phyloP scores from a whole-genome alignment of 1,284 basidiomycete species.

The Chondrostereum purpureum region DNA sequence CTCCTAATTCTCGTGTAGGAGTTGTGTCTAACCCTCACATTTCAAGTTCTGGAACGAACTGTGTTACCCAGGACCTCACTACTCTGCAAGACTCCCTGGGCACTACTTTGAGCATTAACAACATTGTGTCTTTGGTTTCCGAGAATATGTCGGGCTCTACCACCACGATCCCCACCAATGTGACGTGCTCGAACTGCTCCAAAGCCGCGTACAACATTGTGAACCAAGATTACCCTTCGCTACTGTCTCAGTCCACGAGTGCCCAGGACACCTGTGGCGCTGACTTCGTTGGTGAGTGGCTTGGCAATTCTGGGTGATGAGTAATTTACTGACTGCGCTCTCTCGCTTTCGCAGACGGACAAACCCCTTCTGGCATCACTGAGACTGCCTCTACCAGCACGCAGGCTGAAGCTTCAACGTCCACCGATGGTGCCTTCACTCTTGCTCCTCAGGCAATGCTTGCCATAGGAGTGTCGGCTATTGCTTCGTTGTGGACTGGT shows the following conservation, averaged over 20 bases:
- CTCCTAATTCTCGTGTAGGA: neutral
- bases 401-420: constrained; percentile 12
- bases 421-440: constrained; percentile 16
- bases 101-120: constrained; percentile 18
- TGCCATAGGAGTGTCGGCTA: constrained; percentile 20
- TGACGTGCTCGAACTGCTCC: constrained; percentile 49
- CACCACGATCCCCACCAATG: constrained; percentile 31
- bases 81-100: constrained; percentile 38
- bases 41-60: constrained; percentile 37
- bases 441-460: constrained; percentile 14
- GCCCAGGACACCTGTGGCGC: constrained; percentile 39
- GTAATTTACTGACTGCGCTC: constrained; percentile 4
- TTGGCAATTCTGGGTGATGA: no score
- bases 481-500: no score
- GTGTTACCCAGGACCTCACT: constrained; percentile 46
- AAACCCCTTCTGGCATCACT: constrained; percentile 27
- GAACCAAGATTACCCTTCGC: constrained; percentile 28
- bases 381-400: constrained; percentile 23
- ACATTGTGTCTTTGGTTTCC: constrained; percentile 20
- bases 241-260: constrained; percentile 15
- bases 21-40: constrained; percentile 3
- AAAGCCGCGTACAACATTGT: constrained; percentile 47
- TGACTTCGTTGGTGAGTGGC: constrained; percentile 39
- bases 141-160: constrained; percentile 15
- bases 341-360: constrained; percentile 27